Percentiles rank a stretch among this genome's conserved stretches.
Conservation (phyloP, 108 stramenopile species). For the Seminavis robusta region DNA sequence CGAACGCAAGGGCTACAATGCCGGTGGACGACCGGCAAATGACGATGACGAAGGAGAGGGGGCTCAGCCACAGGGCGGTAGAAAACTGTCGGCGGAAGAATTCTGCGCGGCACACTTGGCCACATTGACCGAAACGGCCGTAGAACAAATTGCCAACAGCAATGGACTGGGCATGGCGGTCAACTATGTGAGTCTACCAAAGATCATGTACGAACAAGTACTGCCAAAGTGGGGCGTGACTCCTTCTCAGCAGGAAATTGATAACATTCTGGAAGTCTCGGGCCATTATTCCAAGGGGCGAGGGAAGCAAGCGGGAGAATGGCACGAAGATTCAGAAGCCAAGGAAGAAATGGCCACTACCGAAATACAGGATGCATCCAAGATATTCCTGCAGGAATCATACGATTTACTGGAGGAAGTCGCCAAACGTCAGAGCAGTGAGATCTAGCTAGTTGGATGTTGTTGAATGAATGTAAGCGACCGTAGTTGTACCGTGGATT, state of each 20-base stretch:
- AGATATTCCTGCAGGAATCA: constrained; percentile 32
- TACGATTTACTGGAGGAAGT: constrained; percentile 27
- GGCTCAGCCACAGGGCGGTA: background rate
- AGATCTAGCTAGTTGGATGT: background rate
- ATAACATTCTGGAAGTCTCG: constrained; percentile 51
- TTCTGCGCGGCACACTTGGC: constrained; percentile 83
- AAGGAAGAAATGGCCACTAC: constrained; percentile 51
- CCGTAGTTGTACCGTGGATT: background rate
- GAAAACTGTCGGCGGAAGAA: constrained; percentile 47
- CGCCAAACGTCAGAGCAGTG: background rate
- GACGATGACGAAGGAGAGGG: background rate
- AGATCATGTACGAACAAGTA: constrained; percentile 44
- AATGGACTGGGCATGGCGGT: constrained; percentile 32
- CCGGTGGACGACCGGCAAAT: background rate
- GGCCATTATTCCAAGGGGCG: constrained; percentile 64
- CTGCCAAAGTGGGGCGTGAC: constrained; percentile 38
- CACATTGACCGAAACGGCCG: constrained; percentile 62
- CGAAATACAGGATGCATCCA: constrained; percentile 48
- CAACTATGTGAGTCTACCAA: constrained; percentile 68
- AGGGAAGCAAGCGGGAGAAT: constrained; percentile 20
- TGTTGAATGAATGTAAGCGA: background rate
- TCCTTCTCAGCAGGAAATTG: constrained; percentile 16
- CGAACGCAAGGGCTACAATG: constrained; percentile 20
- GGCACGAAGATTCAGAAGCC: constrained; percentile 49
- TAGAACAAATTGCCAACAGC: constrained; percentile 21